Percentiles rank a stretch among this genome's conserved stretches.
These are phyloP conservation scores for Beauveria australis DNA, from an alignment of 2,329 filamentous ascomycete genomes.

Conservation along the genomic window DNA sequence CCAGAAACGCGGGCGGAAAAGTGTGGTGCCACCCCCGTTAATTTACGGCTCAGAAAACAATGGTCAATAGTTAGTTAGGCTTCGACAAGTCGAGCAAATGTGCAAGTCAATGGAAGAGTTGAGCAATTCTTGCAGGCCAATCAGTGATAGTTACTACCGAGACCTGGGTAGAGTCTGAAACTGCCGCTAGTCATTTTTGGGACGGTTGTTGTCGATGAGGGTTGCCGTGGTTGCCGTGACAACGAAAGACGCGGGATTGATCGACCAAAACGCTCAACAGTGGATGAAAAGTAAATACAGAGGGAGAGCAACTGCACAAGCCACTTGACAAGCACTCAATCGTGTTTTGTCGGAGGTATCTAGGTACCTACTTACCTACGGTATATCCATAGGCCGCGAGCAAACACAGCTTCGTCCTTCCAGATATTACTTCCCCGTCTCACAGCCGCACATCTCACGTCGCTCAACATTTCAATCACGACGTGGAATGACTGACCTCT, in stretches of 20 bases:
- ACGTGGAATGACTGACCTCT: constrained; percentile 2
- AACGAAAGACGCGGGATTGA: constrained; percentile 5
- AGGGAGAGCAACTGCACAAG: not conserved
- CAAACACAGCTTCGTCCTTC: not conserved
- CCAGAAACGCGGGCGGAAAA: no score
- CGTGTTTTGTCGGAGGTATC: not conserved
- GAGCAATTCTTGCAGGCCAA: not conserved
- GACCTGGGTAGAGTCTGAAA: constrained; percentile 7
- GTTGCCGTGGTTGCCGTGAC: constrained; percentile 5
- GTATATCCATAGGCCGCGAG: no score
- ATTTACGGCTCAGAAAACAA: no score
- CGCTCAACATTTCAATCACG: constrained; percentile 4
- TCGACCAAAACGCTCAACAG: constrained; percentile 4
- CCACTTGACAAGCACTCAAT: not conserved
- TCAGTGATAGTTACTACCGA: not conserved
- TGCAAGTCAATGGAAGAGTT: no score
- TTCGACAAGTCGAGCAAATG: no score
- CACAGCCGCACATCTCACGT: constrained; percentile 1
- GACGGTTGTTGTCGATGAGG: not conserved
- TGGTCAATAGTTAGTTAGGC: no score
- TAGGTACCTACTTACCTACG: no score
- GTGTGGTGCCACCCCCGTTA: no score
- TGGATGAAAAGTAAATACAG: not conserved
- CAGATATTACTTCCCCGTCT: not conserved
- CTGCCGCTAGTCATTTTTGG: constrained; percentile 2